phyloP scores from a whole-genome alignment of 2,329 filamentous ascomycete species.

The Mycosphaerelloides madeirae region DNA sequence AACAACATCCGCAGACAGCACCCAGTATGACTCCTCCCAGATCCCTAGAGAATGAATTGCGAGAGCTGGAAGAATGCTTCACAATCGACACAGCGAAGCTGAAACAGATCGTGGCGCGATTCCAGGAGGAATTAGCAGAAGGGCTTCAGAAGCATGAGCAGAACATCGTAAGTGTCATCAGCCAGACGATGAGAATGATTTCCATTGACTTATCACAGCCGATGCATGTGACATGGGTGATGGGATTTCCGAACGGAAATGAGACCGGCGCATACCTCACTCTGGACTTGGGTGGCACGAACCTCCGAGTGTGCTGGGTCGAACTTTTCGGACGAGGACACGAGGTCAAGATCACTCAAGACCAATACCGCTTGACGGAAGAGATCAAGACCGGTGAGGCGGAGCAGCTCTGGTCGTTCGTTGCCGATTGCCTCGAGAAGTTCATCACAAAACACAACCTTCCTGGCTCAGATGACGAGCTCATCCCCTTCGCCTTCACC shows the following conservation, averaged over 20 bases:
- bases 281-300: slow-evolving; percentile 94
- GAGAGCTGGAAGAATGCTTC: background rate
- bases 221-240: slow-evolving; percentile 98
- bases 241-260: slow-evolving; percentile 80
- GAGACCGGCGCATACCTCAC: slow-evolving; percentile 86
- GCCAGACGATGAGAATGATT: too few species aligned
- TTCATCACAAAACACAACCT: slow-evolving; percentile 82
- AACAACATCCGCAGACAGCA: too few species aligned
- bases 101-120: background rate
- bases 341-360: slow-evolving; percentile 93
- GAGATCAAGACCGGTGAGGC: slow-evolving; percentile 82
- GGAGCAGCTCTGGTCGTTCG: slow-evolving; percentile 91
- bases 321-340: slow-evolving; percentile 81
- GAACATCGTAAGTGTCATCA: too few species aligned
- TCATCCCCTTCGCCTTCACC: slow-evolving; percentile 82
- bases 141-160: background rate
- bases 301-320: slow-evolving; percentile 91
- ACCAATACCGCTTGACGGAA: slow-evolving; percentile 92
- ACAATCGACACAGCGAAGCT: background rate
- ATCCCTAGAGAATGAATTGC: background rate
- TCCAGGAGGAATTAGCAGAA: background rate
- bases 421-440: slow-evolving; percentile 86
- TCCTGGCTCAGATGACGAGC: slow-evolving; percentile 57
- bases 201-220: too few species aligned
- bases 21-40: too few species aligned